Conservation (phyloP, 139 green algal species). For the Coelastrella sp. region DNA sequence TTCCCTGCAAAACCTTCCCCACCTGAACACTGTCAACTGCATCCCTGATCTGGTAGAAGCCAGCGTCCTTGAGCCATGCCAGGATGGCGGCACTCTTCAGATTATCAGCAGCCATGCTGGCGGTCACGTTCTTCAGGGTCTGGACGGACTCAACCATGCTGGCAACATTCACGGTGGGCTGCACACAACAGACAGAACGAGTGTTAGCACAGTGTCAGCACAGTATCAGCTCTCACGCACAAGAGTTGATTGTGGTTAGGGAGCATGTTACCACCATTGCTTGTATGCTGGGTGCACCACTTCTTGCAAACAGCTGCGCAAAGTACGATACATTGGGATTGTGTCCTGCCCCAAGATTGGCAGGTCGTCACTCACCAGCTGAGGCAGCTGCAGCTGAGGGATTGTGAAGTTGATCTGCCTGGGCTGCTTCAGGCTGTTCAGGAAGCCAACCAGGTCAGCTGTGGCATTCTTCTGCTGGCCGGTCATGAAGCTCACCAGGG, state of each 20-base stretch:
- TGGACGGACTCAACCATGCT: background rate
- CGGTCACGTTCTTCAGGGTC: background rate
- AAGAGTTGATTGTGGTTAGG: no score
- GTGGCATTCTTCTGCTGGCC: background rate
- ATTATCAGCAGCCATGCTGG: background rate
- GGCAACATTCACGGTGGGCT: background rate
- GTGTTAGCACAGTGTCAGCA: no score
- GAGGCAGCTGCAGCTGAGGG: background rate
- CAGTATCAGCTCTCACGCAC: no score
- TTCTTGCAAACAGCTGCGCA: no score
- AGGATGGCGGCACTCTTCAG: constrained; percentile 29
- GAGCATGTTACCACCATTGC: no score
- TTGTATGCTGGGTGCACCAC: no score
- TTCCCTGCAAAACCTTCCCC: background rate
- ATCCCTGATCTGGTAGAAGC: constrained; percentile 21
- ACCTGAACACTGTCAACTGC: background rate
- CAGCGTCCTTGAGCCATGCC: constrained; percentile 29
- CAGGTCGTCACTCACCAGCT: background rate
- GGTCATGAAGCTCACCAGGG: background rate
- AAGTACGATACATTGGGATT: no score
- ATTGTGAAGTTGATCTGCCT: constrained; percentile 7
- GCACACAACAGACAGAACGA: background rate
- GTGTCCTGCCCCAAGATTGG: no score
- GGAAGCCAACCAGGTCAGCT: constrained; percentile 12
- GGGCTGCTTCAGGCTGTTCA: constrained; percentile 22